Percentiles rank a stretch among this genome's conserved stretches.
These are phyloP conservation scores for Marasmius sp. DNA, from an alignment of 1,284 basidiomycete genomes.

Conservation along the genomic window DNA sequence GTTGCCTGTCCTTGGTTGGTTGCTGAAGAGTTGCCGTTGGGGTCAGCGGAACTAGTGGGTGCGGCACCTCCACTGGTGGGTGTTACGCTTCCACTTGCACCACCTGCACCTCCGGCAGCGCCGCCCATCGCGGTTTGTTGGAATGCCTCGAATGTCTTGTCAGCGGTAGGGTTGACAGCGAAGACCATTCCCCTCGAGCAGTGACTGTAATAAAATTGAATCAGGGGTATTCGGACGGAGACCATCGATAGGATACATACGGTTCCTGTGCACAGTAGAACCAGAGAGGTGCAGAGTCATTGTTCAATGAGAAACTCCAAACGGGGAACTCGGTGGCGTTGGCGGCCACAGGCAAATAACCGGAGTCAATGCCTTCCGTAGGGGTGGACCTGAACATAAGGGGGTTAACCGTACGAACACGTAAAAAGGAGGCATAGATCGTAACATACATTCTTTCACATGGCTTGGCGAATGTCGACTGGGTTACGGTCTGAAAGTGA, in stretches of 20 bases:
- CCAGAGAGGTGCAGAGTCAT: slow-evolving; percentile 22
- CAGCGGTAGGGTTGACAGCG: slow-evolving; percentile 17
- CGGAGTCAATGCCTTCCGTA: slow-evolving; percentile 21
- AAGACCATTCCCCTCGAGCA: slow-evolving; percentile 18
- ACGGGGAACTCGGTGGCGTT: slow-evolving; percentile 18
- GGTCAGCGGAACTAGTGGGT: neutral
- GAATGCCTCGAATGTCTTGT: slow-evolving; percentile 14
- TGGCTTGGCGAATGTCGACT: slow-evolving; percentile 22
- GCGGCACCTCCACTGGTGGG: neutral
- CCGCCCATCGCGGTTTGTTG: slow-evolving; percentile 9
- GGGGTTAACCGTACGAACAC: neutral
- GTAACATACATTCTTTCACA: slow-evolving; percentile 12
- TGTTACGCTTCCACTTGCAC: neutral
- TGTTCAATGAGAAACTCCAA: slow-evolving; percentile 23
- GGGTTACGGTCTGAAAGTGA: slow-evolving; percentile 19
- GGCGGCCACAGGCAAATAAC: slow-evolving; percentile 18
- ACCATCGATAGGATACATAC: slow-evolving; percentile 5
- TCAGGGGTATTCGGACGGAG: neutral
- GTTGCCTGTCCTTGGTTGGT: neutral
- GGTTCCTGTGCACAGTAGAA: slow-evolving; percentile 24
- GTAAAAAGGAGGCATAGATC: neutral
- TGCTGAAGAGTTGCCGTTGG: neutral
- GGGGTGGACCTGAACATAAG: slow-evolving; percentile 13
- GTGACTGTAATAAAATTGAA: slow-evolving; percentile 5
- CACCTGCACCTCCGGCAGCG: neutral